Percentiles rank a stretch among this genome's conserved stretches.
phyloP scores from a whole-genome alignment of 768 basidiomycete species.

The Suillus subaureus region DNA sequence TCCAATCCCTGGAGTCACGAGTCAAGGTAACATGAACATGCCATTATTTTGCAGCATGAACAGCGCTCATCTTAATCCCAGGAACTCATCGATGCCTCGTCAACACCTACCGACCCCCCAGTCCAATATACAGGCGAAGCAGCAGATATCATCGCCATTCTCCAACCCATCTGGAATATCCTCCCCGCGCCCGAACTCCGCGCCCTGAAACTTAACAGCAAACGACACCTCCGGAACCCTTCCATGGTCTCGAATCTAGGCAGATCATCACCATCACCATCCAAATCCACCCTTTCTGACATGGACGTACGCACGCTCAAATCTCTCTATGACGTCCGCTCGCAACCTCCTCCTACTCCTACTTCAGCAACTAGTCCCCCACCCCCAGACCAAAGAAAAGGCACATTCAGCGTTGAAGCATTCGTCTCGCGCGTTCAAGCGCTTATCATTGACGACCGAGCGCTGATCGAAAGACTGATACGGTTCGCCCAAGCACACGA shows the following conservation, averaged over 20 bases:
- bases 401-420: slow-evolving; percentile 67
- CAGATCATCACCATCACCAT: slow-evolving; percentile 15
- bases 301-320: slow-evolving; percentile 89
- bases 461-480: slow-evolving; percentile 80
- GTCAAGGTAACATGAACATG: slow-evolving; percentile 40
- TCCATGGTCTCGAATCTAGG: slow-evolving; percentile 44
- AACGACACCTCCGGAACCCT: slow-evolving; percentile 49
- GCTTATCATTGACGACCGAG: slow-evolving; percentile 79
- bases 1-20: slow-evolving; percentile 39
- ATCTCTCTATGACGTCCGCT: slow-evolving; percentile 62
- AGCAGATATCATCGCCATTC: slow-evolving; percentile 56
- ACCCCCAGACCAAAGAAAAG: slow-evolving; percentile 14
- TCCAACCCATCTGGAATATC: slow-evolving; percentile 77
- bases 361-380: slow-evolving; percentile 15
- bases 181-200: slow-evolving; percentile 87
- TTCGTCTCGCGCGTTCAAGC: slow-evolving; percentile 80
- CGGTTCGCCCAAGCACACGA: slow-evolving; percentile 90
- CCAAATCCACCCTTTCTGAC: slow-evolving; percentile 52
- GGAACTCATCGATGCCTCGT: slow-evolving; percentile 23
- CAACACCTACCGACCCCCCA: slow-evolving; percentile 28
- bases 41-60: background rate
- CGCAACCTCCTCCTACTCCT: slow-evolving; percentile 19
- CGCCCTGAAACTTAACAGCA: slow-evolving; percentile 57
- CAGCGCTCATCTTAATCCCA: slow-evolving; percentile 18
- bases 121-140: slow-evolving; percentile 45